Conservation (phyloP, 108 stramenopile species). For the Cyclotella sp. region DNA sequence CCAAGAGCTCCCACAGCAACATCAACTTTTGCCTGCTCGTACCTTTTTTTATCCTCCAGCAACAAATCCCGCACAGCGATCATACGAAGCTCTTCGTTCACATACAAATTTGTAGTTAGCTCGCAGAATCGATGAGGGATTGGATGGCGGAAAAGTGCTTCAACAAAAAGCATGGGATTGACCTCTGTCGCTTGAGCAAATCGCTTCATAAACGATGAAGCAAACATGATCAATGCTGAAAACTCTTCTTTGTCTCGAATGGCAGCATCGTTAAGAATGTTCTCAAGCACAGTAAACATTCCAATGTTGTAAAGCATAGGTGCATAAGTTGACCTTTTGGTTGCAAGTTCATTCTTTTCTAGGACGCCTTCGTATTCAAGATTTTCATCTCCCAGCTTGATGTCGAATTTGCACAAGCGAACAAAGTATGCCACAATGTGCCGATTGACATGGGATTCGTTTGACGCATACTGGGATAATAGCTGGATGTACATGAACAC, state of each 20-base stretch:
- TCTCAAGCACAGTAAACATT: slow-evolving; percentile 66
- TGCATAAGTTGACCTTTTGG: slow-evolving; percentile 71
- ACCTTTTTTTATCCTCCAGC: slow-evolving; percentile 60
- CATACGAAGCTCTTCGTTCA: slow-evolving; percentile 85
- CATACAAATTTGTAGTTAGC: slow-evolving; percentile 72
- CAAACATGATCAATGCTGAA: slow-evolving; percentile 60
- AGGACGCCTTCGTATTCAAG: slow-evolving; percentile 45
- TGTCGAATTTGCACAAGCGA: slow-evolving; percentile 65
- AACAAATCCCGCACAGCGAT: slow-evolving; percentile 79
- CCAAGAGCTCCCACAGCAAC: not conserved
- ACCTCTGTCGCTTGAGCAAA: slow-evolving; percentile 69
- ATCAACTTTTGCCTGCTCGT: slow-evolving; percentile 38
- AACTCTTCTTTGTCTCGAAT: slow-evolving; percentile 64
- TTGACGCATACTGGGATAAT: slow-evolving; percentile 76
- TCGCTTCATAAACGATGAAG: slow-evolving; percentile 65
- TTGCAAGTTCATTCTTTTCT: slow-evolving; percentile 54
- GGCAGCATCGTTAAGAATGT: slow-evolving; percentile 72
- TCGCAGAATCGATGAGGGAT: slow-evolving; percentile 83
- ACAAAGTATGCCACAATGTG: slow-evolving; percentile 80
- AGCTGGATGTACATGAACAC: slow-evolving; percentile 85
- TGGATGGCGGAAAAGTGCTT: slow-evolving; percentile 76
- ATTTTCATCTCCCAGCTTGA: slow-evolving; percentile 55
- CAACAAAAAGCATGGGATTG: slow-evolving; percentile 85
- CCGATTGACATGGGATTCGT: slow-evolving; percentile 79
- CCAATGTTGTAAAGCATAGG: slow-evolving; percentile 89